phyloP scores from a whole-genome alignment of 2,329 filamentous ascomycete species.

The Nothophoma quercina region DNA sequence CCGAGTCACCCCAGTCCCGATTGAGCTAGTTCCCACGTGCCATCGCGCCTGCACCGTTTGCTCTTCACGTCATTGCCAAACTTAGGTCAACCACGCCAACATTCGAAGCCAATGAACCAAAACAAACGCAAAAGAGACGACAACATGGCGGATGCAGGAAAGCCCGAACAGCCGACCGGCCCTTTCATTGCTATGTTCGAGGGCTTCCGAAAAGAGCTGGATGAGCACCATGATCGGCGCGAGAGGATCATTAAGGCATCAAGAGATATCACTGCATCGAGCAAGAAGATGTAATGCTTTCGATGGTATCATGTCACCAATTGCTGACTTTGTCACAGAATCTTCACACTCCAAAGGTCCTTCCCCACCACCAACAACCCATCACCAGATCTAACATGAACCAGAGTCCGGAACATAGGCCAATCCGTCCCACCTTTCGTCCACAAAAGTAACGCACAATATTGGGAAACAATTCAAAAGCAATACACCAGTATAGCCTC shows the following conservation, averaged over 20 bases:
- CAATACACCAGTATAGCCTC: slow-evolving; percentile 72
- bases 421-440: slow-evolving; percentile 72
- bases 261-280: slow-evolving; percentile 88
- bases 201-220: slow-evolving; percentile 83
- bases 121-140: slow-evolving; percentile 48
- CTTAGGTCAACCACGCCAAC: slow-evolving; percentile 15
- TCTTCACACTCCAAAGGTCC: slow-evolving; percentile 85
- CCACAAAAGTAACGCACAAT: slow-evolving; percentile 72
- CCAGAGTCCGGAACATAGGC: slow-evolving; percentile 69
- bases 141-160: slow-evolving; percentile 42
- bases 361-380: background rate
- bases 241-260: slow-evolving; percentile 91
- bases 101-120: slow-evolving; percentile 28
- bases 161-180: slow-evolving; percentile 46
- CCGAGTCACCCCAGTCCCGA: slow-evolving; percentile 30
- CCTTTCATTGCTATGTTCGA: slow-evolving; percentile 77
- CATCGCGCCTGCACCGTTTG: slow-evolving; percentile 32
- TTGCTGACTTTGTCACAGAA: slow-evolving; percentile 59
- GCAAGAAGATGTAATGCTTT: slow-evolving; percentile 86
- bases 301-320: too few relatives aligned
- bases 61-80: slow-evolving; percentile 21
- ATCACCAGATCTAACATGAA: slow-evolving; percentile 14
- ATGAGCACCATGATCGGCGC: slow-evolving; percentile 91
- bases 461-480: slow-evolving; percentile 73
- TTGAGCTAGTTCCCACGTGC: slow-evolving; percentile 31